Evolutionary conservation across 2,329 filamentous ascomycete genomes (phyloP), one percentile per base, ranked within the genome.

Genomic region (Samsoniella hepiali): DNA sequence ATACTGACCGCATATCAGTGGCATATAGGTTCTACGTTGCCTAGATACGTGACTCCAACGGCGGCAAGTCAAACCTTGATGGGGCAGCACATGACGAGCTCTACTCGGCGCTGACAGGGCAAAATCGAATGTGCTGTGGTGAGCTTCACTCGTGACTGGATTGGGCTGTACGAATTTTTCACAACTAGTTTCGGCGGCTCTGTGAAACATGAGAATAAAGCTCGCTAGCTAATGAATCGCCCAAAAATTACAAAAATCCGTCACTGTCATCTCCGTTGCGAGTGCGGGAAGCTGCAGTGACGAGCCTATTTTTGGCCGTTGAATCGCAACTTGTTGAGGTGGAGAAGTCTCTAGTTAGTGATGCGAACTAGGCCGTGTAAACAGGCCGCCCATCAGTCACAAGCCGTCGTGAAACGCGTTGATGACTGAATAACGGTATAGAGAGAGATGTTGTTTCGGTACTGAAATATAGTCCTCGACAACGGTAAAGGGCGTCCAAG

Each of bases 1-100:
- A 32, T 45, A 5, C 42, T 36, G 38, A 56, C 38, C 53, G 27
- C 29, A 11, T 15, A 13, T 11, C 5, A n/a, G 5, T 56, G 15
- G 10, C 27, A 9, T 10, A 1, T 5, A 47, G 31, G 47, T 58
- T 38, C 29, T 45, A 47, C 27, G 32, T 50, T n/a, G 45, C 57
- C 31, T 32, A 58, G 38, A 31, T 38, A 38, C 11, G 32, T 8
- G 44, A 32, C 8, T 5, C 45, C 11, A 29, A 54, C 49, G 49
- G 58, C 36, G 49, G 58, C 47, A 53, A 53, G 49, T 49, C 49
- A 34, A 36, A 54, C 58, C 49, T 54, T 10, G n/a, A 61, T 61
- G 58, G 36, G 38, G 58, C 47, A 4, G 57, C 36, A 3, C 45
- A 60, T n/a, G 36, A 17, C 2, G 27, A 53, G 27, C 29, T 60